phyloP scores from a whole-genome alignment of 495 filamentous ascomycete genomes.

The Trichoderma gamsii region DNA sequence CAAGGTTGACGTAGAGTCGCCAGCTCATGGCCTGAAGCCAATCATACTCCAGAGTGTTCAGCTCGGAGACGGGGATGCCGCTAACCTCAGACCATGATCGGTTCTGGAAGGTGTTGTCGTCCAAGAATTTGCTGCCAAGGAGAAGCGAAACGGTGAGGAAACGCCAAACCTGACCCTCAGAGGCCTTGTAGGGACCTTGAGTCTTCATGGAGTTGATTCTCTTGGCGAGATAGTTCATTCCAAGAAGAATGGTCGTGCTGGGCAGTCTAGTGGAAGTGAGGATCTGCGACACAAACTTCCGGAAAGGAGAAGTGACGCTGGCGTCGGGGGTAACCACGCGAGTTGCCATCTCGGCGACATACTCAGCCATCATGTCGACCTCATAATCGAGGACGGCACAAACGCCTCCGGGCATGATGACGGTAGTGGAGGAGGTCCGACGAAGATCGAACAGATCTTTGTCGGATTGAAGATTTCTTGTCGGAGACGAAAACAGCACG shows the following conservation, averaged over 20 bases:
- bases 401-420: conserved; percentile 68
- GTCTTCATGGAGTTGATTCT: conserved; percentile 69
- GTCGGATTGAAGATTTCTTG: conserved; percentile 15
- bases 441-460: conserved; percentile 15
- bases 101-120: conserved; percentile 99
- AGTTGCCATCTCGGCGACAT: conserved; percentile 86
- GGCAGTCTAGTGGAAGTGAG: conserved; percentile 90
- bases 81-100: conserved; percentile 98
- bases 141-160: conserved; percentile 85
- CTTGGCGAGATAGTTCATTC: conserved; percentile 81
- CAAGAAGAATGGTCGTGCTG: conserved; percentile 89
- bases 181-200: conserved; percentile 48
- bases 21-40: conserved; percentile 84
- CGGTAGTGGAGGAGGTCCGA: conserved; percentile 13
- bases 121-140: conserved; percentile 94
- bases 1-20: conserved; percentile 82
- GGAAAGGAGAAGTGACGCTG: conserved; percentile 68
- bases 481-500: conserved; percentile 13
- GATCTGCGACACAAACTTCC: conserved; percentile 92
- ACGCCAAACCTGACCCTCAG: conserved; percentile 74
- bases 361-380: conserved; percentile 96
- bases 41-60: conserved; percentile 86
- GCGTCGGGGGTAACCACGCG: conserved; percentile 68
- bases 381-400: conserved; percentile 97
- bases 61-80: conserved; percentile 76